Evolutionary conservation across 257 asterid species (phyloP), one percentile per base, ranked within the genome.

Genomic region (Fraxinus quadrangulata): DNA sequence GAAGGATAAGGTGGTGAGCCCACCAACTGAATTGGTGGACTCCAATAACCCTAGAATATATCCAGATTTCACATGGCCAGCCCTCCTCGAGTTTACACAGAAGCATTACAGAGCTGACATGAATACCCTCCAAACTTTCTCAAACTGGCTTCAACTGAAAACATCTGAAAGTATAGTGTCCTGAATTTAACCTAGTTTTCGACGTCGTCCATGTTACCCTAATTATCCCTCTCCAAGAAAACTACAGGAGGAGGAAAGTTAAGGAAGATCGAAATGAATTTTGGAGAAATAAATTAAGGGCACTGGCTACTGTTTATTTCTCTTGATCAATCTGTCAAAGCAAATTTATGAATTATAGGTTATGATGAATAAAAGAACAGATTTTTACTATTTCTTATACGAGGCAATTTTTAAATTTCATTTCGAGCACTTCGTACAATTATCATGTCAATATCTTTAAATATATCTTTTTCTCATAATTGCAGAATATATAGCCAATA

Each of bases 61-160:
- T 78, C 99, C 99, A 0, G 96, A 92, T 31, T 94, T 94, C 86
- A 84, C 87, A 31, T 94, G 97, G 97, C 86, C 88, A 3, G 72
- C 68, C 3, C 83, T 94, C 14, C 97, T 88, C 19, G 96, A 92
- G 68, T 94, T 87, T 72, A 94, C 99, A 2, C 99, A 92, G 84
- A 92, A 89, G 78, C 98, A 94, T 77, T 94, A 94, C 80, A 83
- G 99, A 65, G 97, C 99, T 33, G 99, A 94, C 81, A 90, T 90
- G 94, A 91, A 94, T 77, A 94, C 98, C 0, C 96, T 94, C n/a
- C 82, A 78, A 3, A 73, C 75, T 19, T 94, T 94, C 90, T 83
- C 96, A 14, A 81, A 78, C 1, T 94, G 99, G 97, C 49, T 92
- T 75, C 71, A 71, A 30, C 59, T 45, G 45, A 70, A 63, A 84